A percentile compares a stretch with the other conserved stretches of the same genome.
These are phyloP conservation scores for Pleurotus djamor DNA, from an alignment of 768 basidiomycete genomes.

Conservation along the genomic window DNA sequence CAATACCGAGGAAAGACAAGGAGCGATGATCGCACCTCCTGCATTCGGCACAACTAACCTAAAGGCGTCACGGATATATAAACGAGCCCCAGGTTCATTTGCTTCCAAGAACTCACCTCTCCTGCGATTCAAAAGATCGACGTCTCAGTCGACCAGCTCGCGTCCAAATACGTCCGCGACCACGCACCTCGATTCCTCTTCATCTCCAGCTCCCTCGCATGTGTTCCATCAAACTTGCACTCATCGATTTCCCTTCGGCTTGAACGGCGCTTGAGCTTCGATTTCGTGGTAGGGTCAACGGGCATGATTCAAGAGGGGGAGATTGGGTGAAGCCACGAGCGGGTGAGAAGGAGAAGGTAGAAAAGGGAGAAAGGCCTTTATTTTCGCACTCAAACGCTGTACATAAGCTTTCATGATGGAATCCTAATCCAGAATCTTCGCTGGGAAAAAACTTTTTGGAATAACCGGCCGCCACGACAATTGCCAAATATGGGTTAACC, in stretches of 20 bases:
- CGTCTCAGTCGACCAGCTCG: conserved; percentile 10
- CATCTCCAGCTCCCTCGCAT: conserved; percentile 67
- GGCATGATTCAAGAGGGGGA: conserved; percentile 37
- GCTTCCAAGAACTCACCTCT: conserved; percentile 10
- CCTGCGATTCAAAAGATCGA: conserved; percentile 20
- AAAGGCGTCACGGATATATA: conserved; percentile 10
- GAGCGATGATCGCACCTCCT: conserved; percentile 63
- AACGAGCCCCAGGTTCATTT: background rate
- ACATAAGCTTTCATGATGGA: conserved; percentile 8
- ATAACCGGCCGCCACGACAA: background rate
- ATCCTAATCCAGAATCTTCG: conserved; percentile 4
- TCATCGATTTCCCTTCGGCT: conserved; percentile 51
- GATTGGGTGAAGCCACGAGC: background rate
- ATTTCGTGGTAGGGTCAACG: conserved; percentile 45
- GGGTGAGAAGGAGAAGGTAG: background rate
- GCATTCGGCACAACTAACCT: conserved; percentile 82
- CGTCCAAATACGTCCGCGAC: background rate
- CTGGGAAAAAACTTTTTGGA: conserved; percentile 5
- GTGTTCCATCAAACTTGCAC: conserved; percentile 45
- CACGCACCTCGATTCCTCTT: conserved; percentile 63
- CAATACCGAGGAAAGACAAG: background rate
- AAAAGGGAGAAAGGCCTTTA: background rate
- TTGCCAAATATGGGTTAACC: background rate
- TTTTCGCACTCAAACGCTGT: conserved; percentile 5
- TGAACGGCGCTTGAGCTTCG: conserved; percentile 46